Base-by-base conservation (phyloP, 2,329 filamentous ascomycete genomes). In the Talaromyces sp. region DNA sequence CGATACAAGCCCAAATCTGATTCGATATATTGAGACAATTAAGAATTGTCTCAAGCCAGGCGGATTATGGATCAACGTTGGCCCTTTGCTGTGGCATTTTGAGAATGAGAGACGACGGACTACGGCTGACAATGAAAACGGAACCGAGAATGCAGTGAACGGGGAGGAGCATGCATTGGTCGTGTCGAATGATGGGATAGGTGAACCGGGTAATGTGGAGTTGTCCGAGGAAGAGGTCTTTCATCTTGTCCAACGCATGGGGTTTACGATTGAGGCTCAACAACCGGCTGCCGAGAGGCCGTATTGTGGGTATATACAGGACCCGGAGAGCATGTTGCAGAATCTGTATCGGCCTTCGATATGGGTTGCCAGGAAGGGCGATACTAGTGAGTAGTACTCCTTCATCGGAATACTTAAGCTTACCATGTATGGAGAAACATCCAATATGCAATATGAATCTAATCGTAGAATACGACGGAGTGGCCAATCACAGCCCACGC, bases 81-180 rank as follows among this genome's bases (percentile, higher is more conserved):
- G 94, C 0, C 94, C 94, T 0, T 75, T 99, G 56, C 78, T 97
- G 40, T 99, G 94, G 94, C 95, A 99, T 72, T 97, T 95, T 71
- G 91, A 95, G 70, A 88, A 91, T 64, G 67, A 64, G 6, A 64
- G 60, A 33, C 51, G 69, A 28, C 60, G 64, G 35, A 59, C 62
- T 1, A 63, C 64, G 11, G 36, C 56, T 13, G 60, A 63, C 17
- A 61, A 58, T 6, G 56, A 62, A 35, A 75, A 78, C 40, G 78
- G 81, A 35, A 75, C 78, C 37, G 79, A 81, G 54, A 78, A 77
- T 35, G n/a, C n/a, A 22, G 15, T 28, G 48, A 39, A 17, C 3
- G 48, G 13, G 37, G 56, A 66, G 58, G 53, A 59, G 17, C 52
- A 58, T n/a, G 50, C 56, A 39, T 17, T 53, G 17, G 13, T 21